These are phyloP conservation scores for Allodekkera sacchari DNA, from an alignment of 805 yeast species.

Conservation along the genomic window DNA sequence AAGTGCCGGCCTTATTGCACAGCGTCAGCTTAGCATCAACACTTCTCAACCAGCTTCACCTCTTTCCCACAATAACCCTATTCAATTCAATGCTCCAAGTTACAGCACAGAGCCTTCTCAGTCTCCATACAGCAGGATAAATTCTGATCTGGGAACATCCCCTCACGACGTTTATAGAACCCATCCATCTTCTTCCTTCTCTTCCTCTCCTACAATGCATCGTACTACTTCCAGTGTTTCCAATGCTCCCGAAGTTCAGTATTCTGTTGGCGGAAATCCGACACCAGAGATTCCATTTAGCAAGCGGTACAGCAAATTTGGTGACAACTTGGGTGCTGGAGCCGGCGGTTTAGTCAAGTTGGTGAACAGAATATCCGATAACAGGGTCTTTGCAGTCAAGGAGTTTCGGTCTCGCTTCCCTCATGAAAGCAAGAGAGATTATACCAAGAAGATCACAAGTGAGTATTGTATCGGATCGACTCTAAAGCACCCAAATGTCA, in stretches of 20 bases:
- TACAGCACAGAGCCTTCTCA: slow-evolving; percentile 4
- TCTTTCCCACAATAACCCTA: background rate
- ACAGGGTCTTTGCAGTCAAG: slow-evolving; percentile 79
- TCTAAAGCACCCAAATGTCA: slow-evolving; percentile 79
- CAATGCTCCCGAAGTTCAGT: no score
- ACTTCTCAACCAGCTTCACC: slow-evolving; percentile 9
- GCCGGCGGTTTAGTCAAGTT: slow-evolving; percentile 89
- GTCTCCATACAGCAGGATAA: slow-evolving; percentile 3
- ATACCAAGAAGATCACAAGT: slow-evolving; percentile 85
- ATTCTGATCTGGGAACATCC: slow-evolving; percentile 5
- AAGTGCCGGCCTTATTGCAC: slow-evolving; percentile 28
- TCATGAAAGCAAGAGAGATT: slow-evolving; percentile 73
- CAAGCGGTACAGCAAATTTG: slow-evolving; percentile 72
- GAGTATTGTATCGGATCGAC: slow-evolving; percentile 94
- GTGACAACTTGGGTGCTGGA: slow-evolving; percentile 87
- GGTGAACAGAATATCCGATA: slow-evolving; percentile 58
- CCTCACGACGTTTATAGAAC: slow-evolving; percentile 6
- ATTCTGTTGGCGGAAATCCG: slow-evolving; percentile 30
- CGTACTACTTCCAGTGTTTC: no score
- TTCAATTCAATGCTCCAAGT: slow-evolving; percentile 7
- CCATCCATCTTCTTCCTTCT: slow-evolving; percentile 9
- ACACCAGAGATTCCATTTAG: slow-evolving; percentile 52
- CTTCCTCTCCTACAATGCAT: slow-evolving; percentile 5
- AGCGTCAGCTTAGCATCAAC: slow-evolving; percentile 15
- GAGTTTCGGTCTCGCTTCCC: slow-evolving; percentile 75